A percentile compares a stretch with the other conserved stretches of the same genome.
Evolutionary conservation across 2,329 filamentous ascomycete genomes (phyloP).

Genomic region (Ceratocystis lukuohia): DNA sequence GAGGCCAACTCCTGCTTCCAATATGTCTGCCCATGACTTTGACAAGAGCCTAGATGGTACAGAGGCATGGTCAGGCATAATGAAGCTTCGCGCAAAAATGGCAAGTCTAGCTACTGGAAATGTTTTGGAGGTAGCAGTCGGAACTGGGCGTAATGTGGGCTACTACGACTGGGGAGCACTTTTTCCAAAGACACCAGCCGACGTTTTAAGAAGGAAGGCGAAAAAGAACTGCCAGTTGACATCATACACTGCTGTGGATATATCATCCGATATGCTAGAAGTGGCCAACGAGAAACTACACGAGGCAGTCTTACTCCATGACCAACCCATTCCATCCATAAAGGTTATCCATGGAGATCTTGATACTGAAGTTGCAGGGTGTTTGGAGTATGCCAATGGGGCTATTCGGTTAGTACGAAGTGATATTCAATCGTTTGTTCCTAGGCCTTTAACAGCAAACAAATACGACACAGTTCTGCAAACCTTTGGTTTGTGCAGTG

Average conservation of each 20-base stretch:
- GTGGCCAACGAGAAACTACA: slow-evolving; percentile 42
- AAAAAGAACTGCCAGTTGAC: slow-evolving; percentile 26
- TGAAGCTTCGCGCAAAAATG: slow-evolving; percentile 36
- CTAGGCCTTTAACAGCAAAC: slow-evolving; percentile 25
- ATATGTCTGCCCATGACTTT: slow-evolving; percentile 36
- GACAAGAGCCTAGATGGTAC: slow-evolving; percentile 44
- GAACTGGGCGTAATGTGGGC: slow-evolving; percentile 47
- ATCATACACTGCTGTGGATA: slow-evolving; percentile 50
- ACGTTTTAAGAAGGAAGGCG: neutral
- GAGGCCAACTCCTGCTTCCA: slow-evolving; percentile 13
- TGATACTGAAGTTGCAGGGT: slow-evolving; percentile 18
- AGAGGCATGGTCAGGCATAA: slow-evolving; percentile 45
- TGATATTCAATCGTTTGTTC: slow-evolving; percentile 35
- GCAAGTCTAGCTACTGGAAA: slow-evolving; percentile 38
- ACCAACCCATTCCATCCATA: slow-evolving; percentile 29
- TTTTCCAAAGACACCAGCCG: slow-evolving; percentile 20
- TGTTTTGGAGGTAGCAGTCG: slow-evolving; percentile 50
- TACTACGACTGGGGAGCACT: slow-evolving; percentile 44
- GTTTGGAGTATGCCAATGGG: slow-evolving; percentile 29
- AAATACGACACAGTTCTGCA: slow-evolving; percentile 50
- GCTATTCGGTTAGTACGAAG: slow-evolving; percentile 36
- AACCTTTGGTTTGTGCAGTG: slow-evolving; percentile 52
- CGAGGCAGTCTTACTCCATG: slow-evolving; percentile 29
- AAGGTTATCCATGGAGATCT: slow-evolving; percentile 23
- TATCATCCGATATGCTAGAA: slow-evolving; percentile 46